Evolutionary conservation across 2,329 filamentous ascomycete species (phyloP).

Genomic region (Dichotomopilus funicola): DNA sequence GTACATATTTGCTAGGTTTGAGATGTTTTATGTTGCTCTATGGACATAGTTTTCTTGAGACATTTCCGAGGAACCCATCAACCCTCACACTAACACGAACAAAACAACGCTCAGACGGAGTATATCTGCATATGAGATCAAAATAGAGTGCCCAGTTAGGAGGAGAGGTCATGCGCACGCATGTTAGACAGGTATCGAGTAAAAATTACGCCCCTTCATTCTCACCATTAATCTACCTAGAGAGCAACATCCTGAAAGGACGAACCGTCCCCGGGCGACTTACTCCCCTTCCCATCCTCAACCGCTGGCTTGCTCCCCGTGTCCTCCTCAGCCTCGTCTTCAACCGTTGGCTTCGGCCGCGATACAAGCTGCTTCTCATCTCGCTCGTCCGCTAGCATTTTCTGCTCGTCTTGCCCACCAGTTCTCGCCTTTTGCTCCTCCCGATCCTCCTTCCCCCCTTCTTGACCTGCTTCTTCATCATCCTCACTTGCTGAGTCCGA

Average conservation of each 20-base stretch:
- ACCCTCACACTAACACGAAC: no score
- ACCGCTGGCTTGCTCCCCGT: constrained; percentile 10
- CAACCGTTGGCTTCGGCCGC: constrained; percentile 31
- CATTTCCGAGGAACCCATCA: no score
- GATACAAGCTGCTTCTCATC: constrained; percentile 49
- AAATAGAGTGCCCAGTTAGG: no score
- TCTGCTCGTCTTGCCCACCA: constrained; percentile 42
- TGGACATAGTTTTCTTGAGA: no score
- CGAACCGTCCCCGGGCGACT: constrained; percentile 47
- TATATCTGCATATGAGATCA: no score
- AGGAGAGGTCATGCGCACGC: no score
- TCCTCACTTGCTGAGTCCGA: constrained; percentile 25
- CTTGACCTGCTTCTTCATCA: constrained; percentile 25
- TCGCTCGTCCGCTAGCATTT: constrained; percentile 45
- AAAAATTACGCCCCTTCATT: not conserved
- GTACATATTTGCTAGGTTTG: no score
- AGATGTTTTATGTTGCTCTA: no score
- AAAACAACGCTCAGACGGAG: no score
- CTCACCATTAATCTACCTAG: constrained; percentile 27
- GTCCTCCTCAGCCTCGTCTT: constrained; percentile 25
- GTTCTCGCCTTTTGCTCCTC: constrained; percentile 34
- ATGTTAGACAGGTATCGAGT: not conserved
- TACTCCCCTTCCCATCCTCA: constrained; percentile 35
- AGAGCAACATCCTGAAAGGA: constrained; percentile 61
- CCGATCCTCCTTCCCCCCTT: constrained; percentile 26